Evolutionary conservation across 805 yeast species (phyloP), one percentile per base, ranked within the genome.

Genomic region (Kuraishia cidri): DNA sequence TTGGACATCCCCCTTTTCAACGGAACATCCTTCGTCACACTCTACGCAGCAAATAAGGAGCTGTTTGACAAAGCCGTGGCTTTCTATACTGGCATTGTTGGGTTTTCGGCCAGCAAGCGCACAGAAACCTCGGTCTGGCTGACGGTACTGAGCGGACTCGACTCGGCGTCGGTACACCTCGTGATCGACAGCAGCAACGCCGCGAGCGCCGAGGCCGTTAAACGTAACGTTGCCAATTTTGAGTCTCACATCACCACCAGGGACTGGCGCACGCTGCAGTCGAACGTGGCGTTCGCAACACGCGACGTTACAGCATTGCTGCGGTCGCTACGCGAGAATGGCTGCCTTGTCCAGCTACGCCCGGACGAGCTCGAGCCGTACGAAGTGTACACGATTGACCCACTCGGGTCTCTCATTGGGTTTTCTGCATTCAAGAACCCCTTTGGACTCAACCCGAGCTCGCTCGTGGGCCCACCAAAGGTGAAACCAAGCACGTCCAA

Each of bases 341-440:
- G 56, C 1, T 39, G 46, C 29, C 58, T 66, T 10, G 62, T 59
- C 35, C 88, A 79, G 53, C 64, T 72, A 16, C 63, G 69, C 44
- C 96, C 97, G 4, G 75, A 78, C 36, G 82, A 75, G 30, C 59
- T 79, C 35, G 72, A 70, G 35, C 95, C 96, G 4, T 66, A 71
- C 43, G 94, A 85, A 54, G 62, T 82, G 5, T 85, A 79, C 54
- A 69, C 76, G 6, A 50, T 81, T 17, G 97, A 90, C 53, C 97
- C 97, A 6, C 60, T 87, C 41, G 95, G 95, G 13, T 72, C 74
- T 44, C 54, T 87, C 19, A 53, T 88, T 30, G 97, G 96, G 4
- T 86, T 88, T 58, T 75, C 94, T 14, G 62, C 78, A 3, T 58
- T 70, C 21, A 49, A 49, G 16, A 77, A 79, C 42, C 72, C 86